Percentiles rank a stretch among this genome's conserved stretches.
Evolutionary conservation across 441 rosid species (phyloP).

Genomic region (Theobroma grandiflorum): DNA sequence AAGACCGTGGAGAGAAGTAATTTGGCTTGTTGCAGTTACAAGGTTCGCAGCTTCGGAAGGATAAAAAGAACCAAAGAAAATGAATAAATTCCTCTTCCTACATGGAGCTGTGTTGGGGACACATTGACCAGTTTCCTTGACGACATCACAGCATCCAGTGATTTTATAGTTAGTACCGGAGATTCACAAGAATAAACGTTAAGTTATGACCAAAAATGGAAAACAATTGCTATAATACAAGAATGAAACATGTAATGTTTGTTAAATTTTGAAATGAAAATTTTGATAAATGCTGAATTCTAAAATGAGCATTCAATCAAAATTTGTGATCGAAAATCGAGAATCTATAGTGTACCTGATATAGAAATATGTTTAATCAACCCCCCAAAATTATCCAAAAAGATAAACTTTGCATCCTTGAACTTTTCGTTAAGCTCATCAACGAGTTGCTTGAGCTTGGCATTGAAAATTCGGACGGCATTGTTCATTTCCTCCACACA

Average conservation of each 20-base stretch:
- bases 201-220: not conserved
- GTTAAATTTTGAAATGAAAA: no score
- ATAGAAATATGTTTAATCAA: not conserved
- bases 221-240: not conserved
- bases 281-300: no score
- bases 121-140: constrained; percentile 39
- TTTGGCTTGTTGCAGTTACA: constrained; percentile 39
- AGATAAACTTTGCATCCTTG: constrained; percentile 48
- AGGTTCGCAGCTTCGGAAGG: constrained; percentile 55
- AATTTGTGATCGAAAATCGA: no score
- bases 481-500: constrained; percentile 52
- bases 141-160: constrained; percentile 54
- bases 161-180: constrained; percentile 48
- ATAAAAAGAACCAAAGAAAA: constrained; percentile 68
- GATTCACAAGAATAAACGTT: not conserved
- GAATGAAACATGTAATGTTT: no score
- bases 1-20: constrained; percentile 9
- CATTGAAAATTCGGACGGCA: constrained; percentile 53
- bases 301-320: no score
- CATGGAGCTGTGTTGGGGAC: constrained; percentile 44
- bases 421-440: constrained; percentile 46
- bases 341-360: not conserved
- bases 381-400: not conserved
- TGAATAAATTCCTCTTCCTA: constrained; percentile 29
- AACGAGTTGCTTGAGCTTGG: constrained; percentile 46